phyloP scores from a whole-genome alignment of 352 stramenopile genomes.

The Globisporangium rhizosaccharum region DNA sequence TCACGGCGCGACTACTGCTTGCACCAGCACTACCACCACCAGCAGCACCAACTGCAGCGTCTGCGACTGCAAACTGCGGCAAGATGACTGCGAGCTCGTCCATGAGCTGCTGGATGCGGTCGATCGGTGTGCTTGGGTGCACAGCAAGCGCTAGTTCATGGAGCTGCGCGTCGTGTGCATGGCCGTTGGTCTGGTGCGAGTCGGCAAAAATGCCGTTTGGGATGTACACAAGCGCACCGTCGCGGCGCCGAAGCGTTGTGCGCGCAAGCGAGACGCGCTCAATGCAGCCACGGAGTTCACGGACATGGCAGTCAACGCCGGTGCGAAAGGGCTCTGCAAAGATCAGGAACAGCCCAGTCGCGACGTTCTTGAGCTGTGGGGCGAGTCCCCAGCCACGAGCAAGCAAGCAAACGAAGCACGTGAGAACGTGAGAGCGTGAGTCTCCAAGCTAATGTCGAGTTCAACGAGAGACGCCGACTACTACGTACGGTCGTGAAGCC shows the following conservation, averaged over 20 bases:
- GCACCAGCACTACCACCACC: background rate
- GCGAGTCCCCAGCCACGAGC: background rate
- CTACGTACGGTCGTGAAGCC: constrained; percentile 60
- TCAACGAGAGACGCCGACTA: background rate
- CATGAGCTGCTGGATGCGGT: constrained; percentile 39
- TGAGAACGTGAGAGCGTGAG: background rate
- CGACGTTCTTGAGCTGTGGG: constrained; percentile 72
- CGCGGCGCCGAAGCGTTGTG: constrained; percentile 57
- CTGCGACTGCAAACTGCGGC: constrained; percentile 27
- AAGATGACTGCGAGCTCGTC: constrained; percentile 29
- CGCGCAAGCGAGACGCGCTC: constrained; percentile 71
- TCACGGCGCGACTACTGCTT: constrained; percentile 15
- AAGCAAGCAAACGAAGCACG: background rate
- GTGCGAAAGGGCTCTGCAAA: constrained; percentile 80
- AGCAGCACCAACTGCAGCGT: background rate
- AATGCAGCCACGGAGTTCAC: constrained; percentile 50
- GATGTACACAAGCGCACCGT: constrained; percentile 70
- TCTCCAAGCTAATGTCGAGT: background rate
- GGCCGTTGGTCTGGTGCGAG: constrained; percentile 63
- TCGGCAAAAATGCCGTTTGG: constrained; percentile 79
- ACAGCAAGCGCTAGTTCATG: constrained; percentile 47
- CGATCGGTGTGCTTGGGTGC: constrained; percentile 29
- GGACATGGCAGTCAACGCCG: constrained; percentile 54
- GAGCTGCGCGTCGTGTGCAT: constrained; percentile 37
- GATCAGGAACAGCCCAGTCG: constrained; percentile 76